Conservation (phyloP, 2,329 filamentous ascomycete genomes). For the Fusarium nelsonii region DNA sequence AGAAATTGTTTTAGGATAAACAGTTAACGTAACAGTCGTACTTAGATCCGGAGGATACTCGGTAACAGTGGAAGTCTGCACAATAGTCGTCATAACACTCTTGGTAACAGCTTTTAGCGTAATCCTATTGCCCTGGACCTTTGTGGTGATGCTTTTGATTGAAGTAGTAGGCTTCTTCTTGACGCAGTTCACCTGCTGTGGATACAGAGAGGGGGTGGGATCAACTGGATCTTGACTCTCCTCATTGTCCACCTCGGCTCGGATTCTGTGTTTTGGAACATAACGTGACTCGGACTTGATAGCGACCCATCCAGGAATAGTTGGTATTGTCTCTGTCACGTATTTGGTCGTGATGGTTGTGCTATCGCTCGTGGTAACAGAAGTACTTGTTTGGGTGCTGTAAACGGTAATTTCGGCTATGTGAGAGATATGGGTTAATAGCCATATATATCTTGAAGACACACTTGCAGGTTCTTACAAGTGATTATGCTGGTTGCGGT, state of each 20-base stretch:
- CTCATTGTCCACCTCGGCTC: not conserved
- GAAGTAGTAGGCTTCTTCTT: not conserved
- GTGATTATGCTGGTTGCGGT: not conserved
- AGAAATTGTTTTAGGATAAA: not conserved
- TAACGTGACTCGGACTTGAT: not conserved
- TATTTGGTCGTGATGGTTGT: not conserved
- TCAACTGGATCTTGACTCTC: not conserved
- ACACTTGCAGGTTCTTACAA: not conserved
- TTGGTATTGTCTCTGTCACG: not conserved
- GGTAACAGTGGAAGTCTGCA: not conserved
- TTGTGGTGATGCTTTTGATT: not conserved
- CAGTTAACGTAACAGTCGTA: not conserved
- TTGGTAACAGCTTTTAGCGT: not conserved
- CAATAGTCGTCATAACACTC: not conserved
- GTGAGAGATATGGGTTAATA: not conserved
- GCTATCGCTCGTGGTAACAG: not conserved
- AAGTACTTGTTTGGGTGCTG: not conserved
- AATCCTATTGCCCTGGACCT: not conserved
- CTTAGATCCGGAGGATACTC: not conserved
- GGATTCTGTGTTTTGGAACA: not conserved
- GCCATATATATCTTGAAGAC: not conserved
- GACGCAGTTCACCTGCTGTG: constrained; percentile 7
- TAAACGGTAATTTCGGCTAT: not conserved
- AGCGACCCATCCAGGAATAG: not conserved
- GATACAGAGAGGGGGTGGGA: not conserved